Evolutionary conservation across 805 yeast genomes (phyloP), one percentile per base, ranked within the genome.

Genomic region (Yarrowia osloensis): DNA sequence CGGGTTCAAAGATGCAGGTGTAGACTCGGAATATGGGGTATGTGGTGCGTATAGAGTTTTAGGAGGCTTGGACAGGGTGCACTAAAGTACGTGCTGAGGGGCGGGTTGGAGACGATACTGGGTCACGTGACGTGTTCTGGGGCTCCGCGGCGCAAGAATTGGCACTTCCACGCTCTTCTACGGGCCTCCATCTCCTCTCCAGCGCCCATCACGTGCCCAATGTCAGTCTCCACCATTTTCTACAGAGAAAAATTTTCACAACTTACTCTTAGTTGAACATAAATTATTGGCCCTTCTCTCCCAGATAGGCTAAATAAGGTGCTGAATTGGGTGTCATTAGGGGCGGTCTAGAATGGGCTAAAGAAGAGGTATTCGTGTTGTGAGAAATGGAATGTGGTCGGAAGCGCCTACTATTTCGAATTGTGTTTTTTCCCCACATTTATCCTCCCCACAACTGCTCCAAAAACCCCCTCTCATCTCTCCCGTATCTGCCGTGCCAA

Each of bases 11-110:
- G 55, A 50, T 50, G 57, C 57, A 50, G 57, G 46, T 54, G 44
- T 22, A 37, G 22, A n/a, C 31, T 35, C 24, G 46, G 59, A 54
- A 54, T 54, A 54, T 54, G 61, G 61, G 61, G 61, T 54, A 52
- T 52, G 39, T 33, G 17, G 5, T 24, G 61, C n/a, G 5, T 19
- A 52, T 35, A 22, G 11, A n/a, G 61, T 37, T 54, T 54, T 33
- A 24, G n/a, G 33, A 26, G 46, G 46, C 46, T 54, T 37, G 33
- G 28, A 21, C 28, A 29, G 39, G 39, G 28, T 31, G 57, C 57
- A 21, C 57, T 31, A 31, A 19, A 50, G 35, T 21, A 31, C 37
- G 37, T 49, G 54, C 54, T 28, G 37, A 12, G 17, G 35, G 22
- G 50, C 4, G 31, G 1, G 13, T 15, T 11, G 31, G 19, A 17